Evolutionary conservation across 495 filamentous ascomycete species (phyloP), one percentile per base, ranked within the genome.

Genomic region (Hypoxylon cercidicola): DNA sequence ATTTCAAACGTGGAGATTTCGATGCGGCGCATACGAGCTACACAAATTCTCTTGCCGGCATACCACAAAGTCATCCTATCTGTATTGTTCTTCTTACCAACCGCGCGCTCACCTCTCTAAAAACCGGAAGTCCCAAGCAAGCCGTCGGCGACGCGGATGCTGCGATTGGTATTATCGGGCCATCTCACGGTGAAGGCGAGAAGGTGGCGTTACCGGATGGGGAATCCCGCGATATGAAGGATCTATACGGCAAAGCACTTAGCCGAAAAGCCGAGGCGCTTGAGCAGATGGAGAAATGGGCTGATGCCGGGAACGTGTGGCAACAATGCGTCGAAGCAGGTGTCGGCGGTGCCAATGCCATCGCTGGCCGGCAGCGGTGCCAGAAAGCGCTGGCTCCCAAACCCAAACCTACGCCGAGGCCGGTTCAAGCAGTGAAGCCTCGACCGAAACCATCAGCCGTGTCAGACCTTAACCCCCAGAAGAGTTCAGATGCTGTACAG

Each of bases 1-100:
- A 93, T 64, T 99, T 97, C 81, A 98, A 97, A 75, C 87, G 91
- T 20, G 95, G 95, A 32, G 95, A 99, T 75, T 99, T 91, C 74
- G 89, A 90, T 12, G 82, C 87, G 3, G 96, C 95, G 0, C 91
- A 97, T 64, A 83, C 87, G 48, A 85, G 87, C 10, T 99, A 97
- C 79, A 87, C 89, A 0, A 80, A 85, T 34, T 90, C 95, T 1
- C 84, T 98, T 7, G 72, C 81, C 3, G 84, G 84, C 51, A 81
- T 99, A 23, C 96, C 95, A 7, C 74, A 85, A 11, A 83, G 82
- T n/a, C 96, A 98, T 72, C 92, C 93, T 11, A 81, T 98, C 39
- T 84, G 88, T 41, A 93, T 98, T 62, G 78, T 97, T 20, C 81
- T 97, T 19, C 88, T 93, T 51, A 93, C 90, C 77, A 99, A 99